Base-by-base conservation (phyloP, 345 rosid genomes). In the Syzygium aqueum region DNA sequence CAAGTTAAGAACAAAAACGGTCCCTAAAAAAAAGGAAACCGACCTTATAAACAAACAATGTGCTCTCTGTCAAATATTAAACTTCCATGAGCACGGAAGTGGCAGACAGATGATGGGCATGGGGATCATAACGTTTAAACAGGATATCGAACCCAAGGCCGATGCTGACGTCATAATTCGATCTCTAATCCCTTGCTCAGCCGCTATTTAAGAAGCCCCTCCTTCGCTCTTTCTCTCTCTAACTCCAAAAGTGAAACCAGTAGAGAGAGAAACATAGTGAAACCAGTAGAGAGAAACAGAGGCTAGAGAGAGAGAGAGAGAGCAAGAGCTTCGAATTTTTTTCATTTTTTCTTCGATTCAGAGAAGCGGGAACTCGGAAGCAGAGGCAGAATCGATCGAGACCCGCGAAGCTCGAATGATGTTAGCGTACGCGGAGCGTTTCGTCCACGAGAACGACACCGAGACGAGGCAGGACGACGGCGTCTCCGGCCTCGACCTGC, bases 341-440 rank as follows among this genome's bases (percentile, higher is more conserved):
- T 33, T 2, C 25, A 2, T 33, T 5, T 9, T 33, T 15, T 33
- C 14, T 40, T 5, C 65, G 25, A 73, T 51, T 65, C 51, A 4
- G 28, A 40, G 61, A 40, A 37, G 80, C 49, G 80, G 80, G 49
- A 33, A 73, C 25, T 61, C 49, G 11, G 40, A 10, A 17, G 5
- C 80, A 11, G 80, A 37, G 49, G 80, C 80, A 49, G 27, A 73
- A 19, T 73, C 80, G 46, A 37, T 73, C 14, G 49, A 73, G 49
- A 73, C 84, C 77, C 28, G 37, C 84, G 83, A 86, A 84, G 57
- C 87, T 87, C 27, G 19, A 25, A 85, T 51, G 87, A 97, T 97
- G 99, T 96, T 97, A 86, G 98, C 97, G 4, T 97, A 90, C 91
- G 33, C 95, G 59, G 98, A 92, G 88, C 92, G 92, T 52, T 93